phyloP scores from a whole-genome alignment of 1,139 yeast species.

The Debaryomycetaceae sp. region DNA sequence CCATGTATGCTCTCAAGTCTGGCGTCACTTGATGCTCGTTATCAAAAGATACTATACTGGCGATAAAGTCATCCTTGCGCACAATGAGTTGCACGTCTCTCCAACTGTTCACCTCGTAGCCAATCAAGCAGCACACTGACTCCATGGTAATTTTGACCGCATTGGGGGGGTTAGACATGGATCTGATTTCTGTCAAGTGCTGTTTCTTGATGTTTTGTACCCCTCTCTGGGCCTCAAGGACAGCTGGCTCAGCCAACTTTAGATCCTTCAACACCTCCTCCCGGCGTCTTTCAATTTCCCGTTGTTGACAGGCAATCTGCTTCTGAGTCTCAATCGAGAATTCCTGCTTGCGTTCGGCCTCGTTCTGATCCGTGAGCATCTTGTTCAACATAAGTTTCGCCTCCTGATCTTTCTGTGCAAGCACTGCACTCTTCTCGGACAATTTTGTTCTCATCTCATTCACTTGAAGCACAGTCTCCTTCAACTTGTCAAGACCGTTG shows the following conservation, averaged over 20 bases:
- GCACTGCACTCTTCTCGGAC: constrained; percentile 46
- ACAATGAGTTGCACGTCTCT: constrained; percentile 79
- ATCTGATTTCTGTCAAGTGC: constrained; percentile 82
- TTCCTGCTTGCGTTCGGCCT: constrained; percentile 85
- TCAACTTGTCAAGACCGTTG: constrained; percentile 68
- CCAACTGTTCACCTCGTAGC: constrained; percentile 70
- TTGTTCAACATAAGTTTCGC: constrained; percentile 69
- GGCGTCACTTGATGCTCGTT: constrained; percentile 55
- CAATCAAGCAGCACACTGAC: constrained; percentile 78
- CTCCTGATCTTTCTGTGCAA: constrained; percentile 56
- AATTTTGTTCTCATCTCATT: constrained; percentile 53
- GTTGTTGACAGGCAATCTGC: constrained; percentile 66
- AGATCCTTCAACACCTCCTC: constrained; percentile 58
- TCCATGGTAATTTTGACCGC: constrained; percentile 84
- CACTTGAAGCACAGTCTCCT: constrained; percentile 75
- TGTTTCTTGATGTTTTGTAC: constrained; percentile 91
- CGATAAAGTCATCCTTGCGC: constrained; percentile 82
- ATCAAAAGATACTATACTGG: constrained; percentile 74
- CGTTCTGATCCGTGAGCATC: constrained; percentile 86
- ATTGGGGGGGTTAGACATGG: constrained; percentile 89
- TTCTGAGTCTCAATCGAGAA: constrained; percentile 76
- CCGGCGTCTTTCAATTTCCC: constrained; percentile 53
- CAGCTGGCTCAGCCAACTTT: constrained; percentile 77
- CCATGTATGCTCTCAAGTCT: constrained; percentile 54
- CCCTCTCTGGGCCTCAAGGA: constrained; percentile 77